Evolutionary conservation across 139 green algal species (phyloP), one percentile per base, ranked within the genome.

Genomic region (Desmodesmus armatus): DNA sequence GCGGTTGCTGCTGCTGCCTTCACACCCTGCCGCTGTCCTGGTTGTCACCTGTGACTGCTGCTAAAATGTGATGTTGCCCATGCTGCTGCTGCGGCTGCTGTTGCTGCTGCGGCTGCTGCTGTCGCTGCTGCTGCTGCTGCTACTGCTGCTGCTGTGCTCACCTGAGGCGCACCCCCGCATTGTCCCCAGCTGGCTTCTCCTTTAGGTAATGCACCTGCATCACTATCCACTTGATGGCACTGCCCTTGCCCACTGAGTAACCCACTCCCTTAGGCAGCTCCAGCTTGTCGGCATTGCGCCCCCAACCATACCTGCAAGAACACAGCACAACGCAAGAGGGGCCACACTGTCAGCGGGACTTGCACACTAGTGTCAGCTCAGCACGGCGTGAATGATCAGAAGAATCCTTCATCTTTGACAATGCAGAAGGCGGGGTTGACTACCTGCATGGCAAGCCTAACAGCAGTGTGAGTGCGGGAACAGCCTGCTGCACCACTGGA

Each of bases 201-300:
- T 77, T 41, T 6, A 95, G 55, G 82, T 96, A 97, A 82, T 98
- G 94, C 29, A 98, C 90, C 90, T 97, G 94, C n/a, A 95, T 86
- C 15, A 98, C 95, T 0, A 97, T 58, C 58, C 89, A 88, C 4
- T 71, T 65, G 40, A 95, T 92, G 29, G 78, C 85, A 40, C 58
- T 78, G 71, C 51, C 41, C 25, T 60, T 70, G 71, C 82, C 82
- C 23, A 98, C 91, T 19, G 74, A 87, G 83, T 94, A 97, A 13
- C 93, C 95, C 1, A 94, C 91, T 11, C 92, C 93, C 13, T 92
- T 31, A 0, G 96, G 96, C 17, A 97, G 83, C 9, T 78, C 31
- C 79, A 97, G 82, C n/a, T 87, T 73, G 0, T 90, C 91, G 2
- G 96, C 96, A 49, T 97, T 94, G 51, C 92, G 93, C 60, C 92